A percentile compares a stretch with the other conserved stretches of the same genome.
Conservation (phyloP, 495 filamentous ascomycete genomes). For the Staphylotrichum tortipilum region DNA sequence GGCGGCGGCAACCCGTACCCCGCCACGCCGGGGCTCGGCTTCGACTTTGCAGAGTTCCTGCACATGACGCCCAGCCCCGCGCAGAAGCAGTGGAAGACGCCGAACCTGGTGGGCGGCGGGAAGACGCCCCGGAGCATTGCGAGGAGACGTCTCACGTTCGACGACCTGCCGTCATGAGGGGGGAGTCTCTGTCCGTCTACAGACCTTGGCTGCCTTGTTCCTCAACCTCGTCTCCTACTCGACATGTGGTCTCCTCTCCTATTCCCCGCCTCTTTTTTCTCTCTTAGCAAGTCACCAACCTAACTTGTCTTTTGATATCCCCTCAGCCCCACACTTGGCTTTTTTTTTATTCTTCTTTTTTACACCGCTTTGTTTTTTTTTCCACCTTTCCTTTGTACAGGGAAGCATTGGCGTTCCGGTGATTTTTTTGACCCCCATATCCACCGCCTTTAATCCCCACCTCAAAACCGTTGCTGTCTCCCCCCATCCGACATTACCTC, state of each 20-base stretch:
- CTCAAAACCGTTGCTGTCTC: not conserved
- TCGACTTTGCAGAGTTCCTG: slow-evolving; percentile 95
- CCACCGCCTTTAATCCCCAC: not conserved
- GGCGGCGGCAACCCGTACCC: slow-evolving; percentile 56
- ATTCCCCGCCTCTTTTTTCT: not conserved
- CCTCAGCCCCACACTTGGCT: not conserved
- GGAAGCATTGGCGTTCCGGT: not conserved
- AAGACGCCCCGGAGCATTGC: slow-evolving; percentile 37
- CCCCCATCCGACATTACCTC: too few species aligned
- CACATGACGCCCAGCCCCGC: slow-evolving; percentile 95
- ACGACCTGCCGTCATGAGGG: slow-evolving; percentile 24
- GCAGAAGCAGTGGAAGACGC: slow-evolving; percentile 75
- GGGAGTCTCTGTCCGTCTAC: not conserved
- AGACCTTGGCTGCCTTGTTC: not conserved
- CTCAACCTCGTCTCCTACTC: too few species aligned
- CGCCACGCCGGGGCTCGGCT: slow-evolving; percentile 55
- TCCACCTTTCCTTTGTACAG: not conserved
- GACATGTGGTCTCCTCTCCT: not conserved
- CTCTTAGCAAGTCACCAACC: not conserved
- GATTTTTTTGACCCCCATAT: not conserved
- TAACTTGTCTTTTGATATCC: not conserved
- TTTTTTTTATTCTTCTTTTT: not conserved
- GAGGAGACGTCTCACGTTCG: slow-evolving; percentile 38
- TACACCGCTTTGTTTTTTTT: not conserved
- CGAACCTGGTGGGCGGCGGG: slow-evolving; percentile 17